Base-by-base conservation (phyloP, 1,139 yeast species). In the Casaregolazyma suthepensis region DNA sequence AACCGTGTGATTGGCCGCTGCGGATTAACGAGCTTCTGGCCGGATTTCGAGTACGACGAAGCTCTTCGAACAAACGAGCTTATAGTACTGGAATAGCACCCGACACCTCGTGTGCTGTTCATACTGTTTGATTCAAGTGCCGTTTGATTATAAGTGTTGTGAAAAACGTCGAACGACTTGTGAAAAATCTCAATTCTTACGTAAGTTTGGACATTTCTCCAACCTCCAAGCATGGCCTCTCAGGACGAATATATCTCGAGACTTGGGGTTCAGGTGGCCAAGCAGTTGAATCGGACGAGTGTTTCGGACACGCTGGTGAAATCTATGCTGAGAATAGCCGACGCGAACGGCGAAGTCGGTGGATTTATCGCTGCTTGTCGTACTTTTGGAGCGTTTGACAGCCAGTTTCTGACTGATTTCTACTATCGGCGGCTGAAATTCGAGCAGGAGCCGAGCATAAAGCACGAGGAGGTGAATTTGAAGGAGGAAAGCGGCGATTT, bases 341-440 rank as follows among this genome's bases (percentile, higher is more conserved):
- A 58, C 26, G 50, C 48, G 1, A 60, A 56, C 23, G 53, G 56
- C 9, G 49, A 52, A 19, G 54, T 55, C 9, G 59, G 56, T 1
- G 57, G 56, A 6, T 68, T 68, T 54, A 56, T 59, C n/a, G 51
- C 50, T 2, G 68, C 66, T 1, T 67, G 71, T 54, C 48, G 53
- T 47, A 65, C 63, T 1, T 66, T 68, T 56, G 71, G 70, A 20
- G 57, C 58, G 44, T 68, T 68, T 50, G 61, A 63, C 26, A 54
- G 50, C 5, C 56, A 55, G 3, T 67, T 66, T 51, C 55, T 68
- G n/a, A 42, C 43, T 10, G 50, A 52, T 18, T 54, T 65, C 6
- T 67, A 63, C 53, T 43, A 53, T 4, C 43, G 48, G 26, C 42
- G 53, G 45, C 53, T 26, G 19, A 50, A 52, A 43, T 23, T 43